These are phyloP conservation scores for Hypoxylon perforatum DNA, from an alignment of 495 filamentous ascomycete genomes.

Conservation along the genomic window DNA sequence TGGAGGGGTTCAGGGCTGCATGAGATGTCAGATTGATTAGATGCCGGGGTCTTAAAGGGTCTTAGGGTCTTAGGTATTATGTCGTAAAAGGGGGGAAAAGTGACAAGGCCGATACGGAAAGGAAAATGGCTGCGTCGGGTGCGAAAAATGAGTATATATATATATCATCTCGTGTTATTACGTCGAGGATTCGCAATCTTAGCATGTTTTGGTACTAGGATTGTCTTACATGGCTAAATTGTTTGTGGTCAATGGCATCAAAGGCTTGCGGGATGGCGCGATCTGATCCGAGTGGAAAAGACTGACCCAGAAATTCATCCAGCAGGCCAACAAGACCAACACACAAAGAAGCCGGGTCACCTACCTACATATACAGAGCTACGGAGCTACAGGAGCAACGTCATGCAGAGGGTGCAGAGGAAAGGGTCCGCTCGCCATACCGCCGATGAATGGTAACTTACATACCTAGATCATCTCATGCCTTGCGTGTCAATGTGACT, in stretches of 20 bases:
- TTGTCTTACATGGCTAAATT: slow-evolving; percentile 43
- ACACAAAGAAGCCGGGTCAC: slow-evolving; percentile 21
- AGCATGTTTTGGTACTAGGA: slow-evolving; percentile 22
- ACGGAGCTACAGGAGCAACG: too few relatives aligned
- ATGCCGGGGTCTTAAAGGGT: slow-evolving; percentile 4
- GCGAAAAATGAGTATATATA: neutral
- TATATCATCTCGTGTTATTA: slow-evolving; percentile 24
- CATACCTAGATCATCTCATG: slow-evolving; percentile 26
- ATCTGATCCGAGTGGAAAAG: slow-evolving; percentile 35
- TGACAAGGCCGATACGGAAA: slow-evolving; percentile 9
- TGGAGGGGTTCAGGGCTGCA: slow-evolving; percentile 8
- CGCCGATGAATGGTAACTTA: slow-evolving; percentile 41
- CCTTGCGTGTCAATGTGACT: slow-evolving; percentile 33
- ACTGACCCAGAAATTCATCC: slow-evolving; percentile 29
- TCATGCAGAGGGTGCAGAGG: slow-evolving; percentile 42
- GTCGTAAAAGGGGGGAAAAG: slow-evolving; percentile 11
- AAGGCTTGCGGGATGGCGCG: slow-evolving; percentile 45
- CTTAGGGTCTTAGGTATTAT: neutral
- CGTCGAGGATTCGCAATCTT: slow-evolving; percentile 28
- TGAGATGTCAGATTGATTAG: slow-evolving; percentile 22
- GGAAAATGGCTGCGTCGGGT: neutral
- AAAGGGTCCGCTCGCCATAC: slow-evolving; percentile 40
- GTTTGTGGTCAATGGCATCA: slow-evolving; percentile 43
- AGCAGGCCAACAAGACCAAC: too few relatives aligned
- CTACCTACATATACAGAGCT: too few relatives aligned